phyloP scores from a whole-genome alignment of 2,329 filamentous ascomycete species.

The Verticillium longisporum region DNA sequence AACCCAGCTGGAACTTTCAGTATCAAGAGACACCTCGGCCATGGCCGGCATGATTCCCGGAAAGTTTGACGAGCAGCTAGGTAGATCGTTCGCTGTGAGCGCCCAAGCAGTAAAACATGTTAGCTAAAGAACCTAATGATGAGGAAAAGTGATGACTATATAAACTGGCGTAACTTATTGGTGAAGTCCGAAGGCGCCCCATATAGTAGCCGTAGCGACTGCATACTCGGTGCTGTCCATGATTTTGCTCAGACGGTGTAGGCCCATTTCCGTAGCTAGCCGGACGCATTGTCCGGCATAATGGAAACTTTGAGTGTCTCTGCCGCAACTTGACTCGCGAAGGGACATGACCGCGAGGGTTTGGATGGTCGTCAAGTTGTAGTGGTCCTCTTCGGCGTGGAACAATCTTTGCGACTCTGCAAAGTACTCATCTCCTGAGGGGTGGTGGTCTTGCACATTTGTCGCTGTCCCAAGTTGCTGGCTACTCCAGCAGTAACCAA shows the following conservation, averaged over 20 bases:
- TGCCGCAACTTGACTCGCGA: constrained; percentile 64
- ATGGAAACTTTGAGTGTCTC: constrained; percentile 66
- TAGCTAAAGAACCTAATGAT: too few species aligned
- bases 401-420: constrained; percentile 59
- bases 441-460: constrained; percentile 54
- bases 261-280: constrained; percentile 64
- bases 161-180: too few species aligned
- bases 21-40: too few species aligned
- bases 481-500: constrained; percentile 65
- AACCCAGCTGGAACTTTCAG: too few species aligned
- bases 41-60: too few species aligned
- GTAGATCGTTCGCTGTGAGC: too few species aligned
- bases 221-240: constrained; percentile 49
- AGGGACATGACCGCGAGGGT: constrained; percentile 71
- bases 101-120: constrained; percentile 50
- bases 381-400: constrained; percentile 48
- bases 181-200: constrained; percentile 56
- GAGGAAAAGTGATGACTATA: too few species aligned
- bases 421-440: constrained; percentile 69
- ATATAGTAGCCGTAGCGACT: constrained; percentile 53
- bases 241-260: constrained; percentile 50
- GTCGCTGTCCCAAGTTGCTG: constrained; percentile 56
- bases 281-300: constrained; percentile 67
- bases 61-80: too few species aligned
- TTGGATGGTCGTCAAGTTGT: constrained; percentile 64